Base-by-base conservation (phyloP, 164 flowering plant species). In the Vitis rupestris region DNA sequence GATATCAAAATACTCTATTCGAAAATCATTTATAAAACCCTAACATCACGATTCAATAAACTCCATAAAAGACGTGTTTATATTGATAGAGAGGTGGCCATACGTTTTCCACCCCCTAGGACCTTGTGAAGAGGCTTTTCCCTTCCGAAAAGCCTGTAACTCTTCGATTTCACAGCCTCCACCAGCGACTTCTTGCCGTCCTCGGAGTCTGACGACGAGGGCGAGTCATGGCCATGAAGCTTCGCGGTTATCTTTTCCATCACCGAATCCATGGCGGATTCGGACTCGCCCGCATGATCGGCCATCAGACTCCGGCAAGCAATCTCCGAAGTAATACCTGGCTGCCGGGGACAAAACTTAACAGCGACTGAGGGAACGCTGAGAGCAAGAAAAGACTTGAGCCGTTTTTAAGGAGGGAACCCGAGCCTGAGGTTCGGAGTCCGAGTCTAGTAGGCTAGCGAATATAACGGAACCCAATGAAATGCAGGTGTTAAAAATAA, bases 91-190 rank as follows among this genome's bases (percentile, higher is more conserved):
- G 56, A 52, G 29, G 57, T 50, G 61, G 10, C 8, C 31, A 63
- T 78, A 85, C 90, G 79, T 79, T 87, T 82, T 49, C 91, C 89
- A 27, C 83, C 89, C 29, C 91, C 91, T 0, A 87, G 70, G 63
- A 84, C 85, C 63, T 81, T 75, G 72, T 87, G 89, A 29, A 86
- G 75, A 55, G 91, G 89, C 72, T 77, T 70, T 52, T 87, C 85
- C 8, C 89, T 68, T 3, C 91, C 89, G 52, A 87, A 86, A 13
- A 86, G 79, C 30, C 88, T 82, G 57, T 74, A 82, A 51, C 80
- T 70, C 78, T 82, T 82, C 48, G 80, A 29, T 53, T 81, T 78
- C 29, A 76, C 66, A 30, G 81, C 51, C 29, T 73, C 72, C 17
- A 30, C 37, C 0, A 59, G 51, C 9, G 75, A 55, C 23, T 74